Evolutionary conservation across 768 basidiomycete species (phyloP).

Genomic region (Heimioporus sp.): DNA sequence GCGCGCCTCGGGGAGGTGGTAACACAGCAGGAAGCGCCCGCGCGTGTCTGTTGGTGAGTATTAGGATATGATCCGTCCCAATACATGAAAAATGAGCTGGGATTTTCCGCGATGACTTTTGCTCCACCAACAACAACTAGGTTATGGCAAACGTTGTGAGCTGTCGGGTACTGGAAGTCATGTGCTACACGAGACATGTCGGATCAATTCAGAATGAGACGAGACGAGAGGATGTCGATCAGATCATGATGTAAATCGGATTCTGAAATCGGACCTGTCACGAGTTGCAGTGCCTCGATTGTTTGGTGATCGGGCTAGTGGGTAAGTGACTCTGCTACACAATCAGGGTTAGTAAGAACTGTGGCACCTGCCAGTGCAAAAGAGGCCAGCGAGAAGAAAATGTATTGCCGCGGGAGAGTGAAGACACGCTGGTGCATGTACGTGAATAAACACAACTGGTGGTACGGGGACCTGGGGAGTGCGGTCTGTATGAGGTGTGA

Average conservation of each 20-base stretch:
- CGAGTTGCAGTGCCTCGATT: slow-evolving; percentile 17
- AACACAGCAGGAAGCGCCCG: slow-evolving; percentile 6
- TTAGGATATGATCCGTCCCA: too few species aligned
- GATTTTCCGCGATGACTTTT: slow-evolving; percentile 7
- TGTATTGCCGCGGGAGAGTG: slow-evolving; percentile 32
- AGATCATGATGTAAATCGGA: slow-evolving; percentile 20
- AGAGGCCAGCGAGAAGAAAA: slow-evolving; percentile 9
- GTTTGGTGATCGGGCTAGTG: not conserved
- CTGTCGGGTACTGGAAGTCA: not conserved
- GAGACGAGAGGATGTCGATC: slow-evolving; percentile 18
- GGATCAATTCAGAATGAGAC: slow-evolving; percentile 17
- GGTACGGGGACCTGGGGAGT: slow-evolving; percentile 34
- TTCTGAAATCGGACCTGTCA: slow-evolving; percentile 27
- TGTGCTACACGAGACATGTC: slow-evolving; percentile 19
- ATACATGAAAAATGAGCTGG: not conserved
- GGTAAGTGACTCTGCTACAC: too few species aligned
- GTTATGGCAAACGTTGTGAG: not conserved
- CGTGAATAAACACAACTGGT: slow-evolving; percentile 33
- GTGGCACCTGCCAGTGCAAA: slow-evolving; percentile 15
- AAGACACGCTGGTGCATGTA: slow-evolving; percentile 33
- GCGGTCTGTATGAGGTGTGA: slow-evolving; percentile 33
- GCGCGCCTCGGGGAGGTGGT: slow-evolving; percentile 15
- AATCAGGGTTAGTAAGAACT: slow-evolving; percentile 5
- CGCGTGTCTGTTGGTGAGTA: too few species aligned
- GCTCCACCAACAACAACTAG: slow-evolving; percentile 6